Evolutionary conservation across 2,329 filamentous ascomycete genomes (phyloP), one percentile per base, ranked within the genome.

Genomic region (Byssothecium circinans): DNA sequence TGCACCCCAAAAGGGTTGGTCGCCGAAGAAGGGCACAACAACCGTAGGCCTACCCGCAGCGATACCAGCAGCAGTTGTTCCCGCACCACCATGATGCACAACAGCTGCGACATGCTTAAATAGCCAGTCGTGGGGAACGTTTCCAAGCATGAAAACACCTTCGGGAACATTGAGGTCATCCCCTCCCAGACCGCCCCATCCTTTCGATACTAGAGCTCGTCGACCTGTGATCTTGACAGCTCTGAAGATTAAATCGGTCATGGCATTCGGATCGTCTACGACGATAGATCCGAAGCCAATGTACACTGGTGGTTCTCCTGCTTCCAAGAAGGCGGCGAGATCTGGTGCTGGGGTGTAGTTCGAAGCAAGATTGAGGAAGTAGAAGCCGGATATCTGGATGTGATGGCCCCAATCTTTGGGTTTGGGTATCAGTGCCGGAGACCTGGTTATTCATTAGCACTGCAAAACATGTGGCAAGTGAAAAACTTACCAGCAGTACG

Each of bases 21-120:
- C 70, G 17, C 71, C 71, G 39, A 74, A 95, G 74, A 95, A 95
- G 0, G 90, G 90, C 0, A 95, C 84, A 2, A 95, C 80, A 2
- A 94, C 81, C 0, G 90, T 95, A 2, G 90, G 90, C 44, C 85
- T 85, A 19, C 89, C 90, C 1, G 85, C 82, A 15, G 86, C 82
- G 51, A 95, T 88, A n/a, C 90, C 90, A 1, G 89, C 88, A 1
- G 90, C 89, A 1, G 89, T 95, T 2, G 90, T 96, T 15, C 90
- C 90, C 8, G 90, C 90, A 48, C 91, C 90, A 18, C 90, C 91
- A 54, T 95, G 90, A 63, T 95, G 91, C 4, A 94, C 87, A 1
- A 95, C 90, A 35, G 84, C 86, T 0, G 88, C 87, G 1, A 95
- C 89, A 30, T 81, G 84, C 54, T 89, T 79, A 69, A 95, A 95